Conservation (phyloP, 208 protist species). For the Angomonas deanei region DNA sequence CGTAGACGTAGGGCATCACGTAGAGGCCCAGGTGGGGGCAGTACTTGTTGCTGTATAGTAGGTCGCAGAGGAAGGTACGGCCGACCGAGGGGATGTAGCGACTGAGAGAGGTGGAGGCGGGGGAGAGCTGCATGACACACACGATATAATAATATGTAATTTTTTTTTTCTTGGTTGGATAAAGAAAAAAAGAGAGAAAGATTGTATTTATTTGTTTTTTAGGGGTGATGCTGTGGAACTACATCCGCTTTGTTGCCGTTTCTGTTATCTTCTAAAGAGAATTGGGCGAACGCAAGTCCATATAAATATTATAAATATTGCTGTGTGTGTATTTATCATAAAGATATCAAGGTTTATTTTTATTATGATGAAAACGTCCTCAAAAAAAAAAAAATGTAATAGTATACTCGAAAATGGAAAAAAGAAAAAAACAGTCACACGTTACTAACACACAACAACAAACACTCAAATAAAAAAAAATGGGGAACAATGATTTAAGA, state of each 20-base stretch:
- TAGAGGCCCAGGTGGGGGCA: slow-evolving; percentile 59
- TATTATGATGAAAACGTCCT: not conserved
- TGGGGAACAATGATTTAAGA: not conserved
- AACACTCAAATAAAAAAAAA: slow-evolving; percentile 2
- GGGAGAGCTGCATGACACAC: slow-evolving; percentile 8
- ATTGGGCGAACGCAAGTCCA: not conserved
- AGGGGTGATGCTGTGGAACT: too few species aligned
- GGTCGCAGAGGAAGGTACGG: slow-evolving; percentile 55
- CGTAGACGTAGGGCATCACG: slow-evolving; percentile 62
- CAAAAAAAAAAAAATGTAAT: slow-evolving; percentile 9
- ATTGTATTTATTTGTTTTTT: too few species aligned
- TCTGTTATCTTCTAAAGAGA: too few species aligned
- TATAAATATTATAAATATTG: too few species aligned
- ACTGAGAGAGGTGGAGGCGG: slow-evolving; percentile 5
- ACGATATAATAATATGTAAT: slow-evolving; percentile 4
- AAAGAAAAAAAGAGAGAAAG: slow-evolving; percentile 9
- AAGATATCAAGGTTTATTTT: not conserved
- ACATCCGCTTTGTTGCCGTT: too few species aligned
- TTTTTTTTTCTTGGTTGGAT: not conserved
- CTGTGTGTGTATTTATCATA: too few species aligned
- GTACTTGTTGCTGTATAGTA: slow-evolving; percentile 78
- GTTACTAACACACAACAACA: slow-evolving; percentile 1
- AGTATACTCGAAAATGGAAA: slow-evolving; percentile 3
- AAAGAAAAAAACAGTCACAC: slow-evolving; percentile 9
- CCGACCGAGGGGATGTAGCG: slow-evolving; percentile 55